Base-by-base conservation (phyloP, 768 basidiomycete species). In the Guyanaporus albipodus region DNA sequence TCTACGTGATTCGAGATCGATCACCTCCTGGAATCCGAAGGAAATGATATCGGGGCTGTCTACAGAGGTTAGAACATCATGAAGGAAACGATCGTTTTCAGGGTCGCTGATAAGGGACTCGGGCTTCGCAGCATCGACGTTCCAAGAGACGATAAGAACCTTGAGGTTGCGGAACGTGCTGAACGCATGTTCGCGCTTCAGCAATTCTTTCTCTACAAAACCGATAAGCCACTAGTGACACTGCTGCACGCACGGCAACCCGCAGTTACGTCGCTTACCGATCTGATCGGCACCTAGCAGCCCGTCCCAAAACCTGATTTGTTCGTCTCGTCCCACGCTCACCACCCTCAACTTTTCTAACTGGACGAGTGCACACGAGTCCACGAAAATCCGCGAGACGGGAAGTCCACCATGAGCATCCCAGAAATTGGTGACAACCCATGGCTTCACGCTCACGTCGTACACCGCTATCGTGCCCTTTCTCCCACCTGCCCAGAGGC, bases 21-120 rank as follows among this genome's bases (percentile, higher is more conserved):
- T 91, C 31, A 97, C 78, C 68, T 98, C 95, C 66, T 99, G 95
- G 66, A 98, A 87, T 2, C 93, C 93, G 57, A 99, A 95, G 4
- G 83, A 79, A 53, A 99, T 86, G 56, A 98, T 84, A 53, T 97
- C 94, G 3, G 95, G 89, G 10, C 67, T 57, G 11, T 88, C 82
- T 29, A 85, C 82, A 57, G 83, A 87, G 4, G 66, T 72, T 10
- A 98, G 72, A 2, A 79, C 81, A 18, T 91, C 77, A n/a, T 77
- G 71, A n/a, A 99, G 70, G 72, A 97, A 93, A 46, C 73, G 78
- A 47, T 78, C 67, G 62, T 93, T 97, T n/a, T 78, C 81, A 3
- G 74, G 59, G n/a, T 78, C 77, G 18, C 80, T 79, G 0, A 61
- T 64, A 8, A 98, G 73, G 7, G 83, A 70, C 36, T 87, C 85